phyloP scores from a whole-genome alignment of 2,329 filamentous ascomycete species.

The Acephala macrosclerotiorum region DNA sequence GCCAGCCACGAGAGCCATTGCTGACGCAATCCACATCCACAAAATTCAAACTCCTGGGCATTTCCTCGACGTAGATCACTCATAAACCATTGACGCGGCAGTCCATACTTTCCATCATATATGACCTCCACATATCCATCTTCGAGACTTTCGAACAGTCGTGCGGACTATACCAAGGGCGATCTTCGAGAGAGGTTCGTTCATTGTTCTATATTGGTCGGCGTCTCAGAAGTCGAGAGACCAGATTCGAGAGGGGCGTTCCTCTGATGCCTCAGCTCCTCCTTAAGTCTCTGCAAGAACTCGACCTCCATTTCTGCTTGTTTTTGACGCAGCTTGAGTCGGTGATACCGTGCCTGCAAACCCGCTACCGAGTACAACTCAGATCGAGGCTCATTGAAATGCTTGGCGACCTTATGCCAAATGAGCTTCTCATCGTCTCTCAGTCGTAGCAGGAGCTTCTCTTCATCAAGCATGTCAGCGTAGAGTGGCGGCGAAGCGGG shows the following conservation, averaged over 20 bases:
- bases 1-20: background rate
- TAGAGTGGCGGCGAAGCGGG: background rate
- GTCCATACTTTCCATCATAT: background rate
- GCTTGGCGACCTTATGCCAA: background rate
- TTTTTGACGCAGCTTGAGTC: background rate
- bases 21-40: background rate
- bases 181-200: background rate
- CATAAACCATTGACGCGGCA: background rate
- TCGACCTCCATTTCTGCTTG: background rate
- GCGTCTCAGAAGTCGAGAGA: background rate
- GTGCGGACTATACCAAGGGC: background rate
- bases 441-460: background rate
- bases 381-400: slow-evolving; percentile 2
- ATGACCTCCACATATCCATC: background rate
- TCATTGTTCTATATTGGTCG: background rate
- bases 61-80: background rate
- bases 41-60: background rate
- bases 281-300: background rate
- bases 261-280: background rate
- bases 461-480: background rate
- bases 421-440: slow-evolving; percentile 1
- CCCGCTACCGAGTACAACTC: slow-evolving; percentile 1
- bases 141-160: background rate
- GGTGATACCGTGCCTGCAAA: background rate
- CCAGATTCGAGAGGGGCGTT: background rate